These are phyloP conservation scores for Conticribra weissflogii DNA, from an alignment of 108 stramenopile genomes.

Conservation along the genomic window DNA sequence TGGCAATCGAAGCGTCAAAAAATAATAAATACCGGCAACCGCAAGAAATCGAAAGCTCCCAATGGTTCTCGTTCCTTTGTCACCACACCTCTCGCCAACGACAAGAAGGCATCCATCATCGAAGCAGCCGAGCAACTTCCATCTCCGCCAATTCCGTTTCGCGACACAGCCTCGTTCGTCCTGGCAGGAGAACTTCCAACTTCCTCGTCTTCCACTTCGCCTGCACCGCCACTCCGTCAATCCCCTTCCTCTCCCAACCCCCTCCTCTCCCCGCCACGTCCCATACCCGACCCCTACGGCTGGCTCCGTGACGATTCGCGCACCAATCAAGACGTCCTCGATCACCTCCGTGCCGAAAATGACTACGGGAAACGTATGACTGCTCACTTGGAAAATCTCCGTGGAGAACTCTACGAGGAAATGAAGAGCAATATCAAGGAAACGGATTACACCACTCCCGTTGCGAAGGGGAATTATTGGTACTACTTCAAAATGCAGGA, in stretches of 20 bases:
- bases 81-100: neutral
- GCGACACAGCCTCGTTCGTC: neutral
- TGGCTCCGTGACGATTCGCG: conserved; percentile 93
- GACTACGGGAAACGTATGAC: conserved; percentile 70
- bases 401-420: conserved; percentile 71
- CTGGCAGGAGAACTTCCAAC: neutral
- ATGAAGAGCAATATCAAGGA: conserved; percentile 61
- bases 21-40: too few relatives aligned
- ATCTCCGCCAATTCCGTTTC: neutral
- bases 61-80: too few relatives aligned
- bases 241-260: conserved; percentile 59
- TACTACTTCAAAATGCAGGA: conserved; percentile 92
- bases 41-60: too few relatives aligned
- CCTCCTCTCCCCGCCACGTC: conserved; percentile 77
- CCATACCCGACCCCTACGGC: conserved; percentile 83
- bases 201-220: neutral
- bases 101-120: neutral
- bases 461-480: conserved; percentile 54
- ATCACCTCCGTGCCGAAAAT: conserved; percentile 87
- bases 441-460: conserved; percentile 88
- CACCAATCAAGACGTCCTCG: conserved; percentile 67
- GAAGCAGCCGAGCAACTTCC: neutral
- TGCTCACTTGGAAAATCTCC: conserved; percentile 63
- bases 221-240: conserved; percentile 49
- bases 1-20: too few relatives aligned